A percentile compares a stretch with the other conserved stretches of the same genome.
phyloP scores from a whole-genome alignment of 106 monocot genomes.

The Dendrobium chrysotoxum region DNA sequence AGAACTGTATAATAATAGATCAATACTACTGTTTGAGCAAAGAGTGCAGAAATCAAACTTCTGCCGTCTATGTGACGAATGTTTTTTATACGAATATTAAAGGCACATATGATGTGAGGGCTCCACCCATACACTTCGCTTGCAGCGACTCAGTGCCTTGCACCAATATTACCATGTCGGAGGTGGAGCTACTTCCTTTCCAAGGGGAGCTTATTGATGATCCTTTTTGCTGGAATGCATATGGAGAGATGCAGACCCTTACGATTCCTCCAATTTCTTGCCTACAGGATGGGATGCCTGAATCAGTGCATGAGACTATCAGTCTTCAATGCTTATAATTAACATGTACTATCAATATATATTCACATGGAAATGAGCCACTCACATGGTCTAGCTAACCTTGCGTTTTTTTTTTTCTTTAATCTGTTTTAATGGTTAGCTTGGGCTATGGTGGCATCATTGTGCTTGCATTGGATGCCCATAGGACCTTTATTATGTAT shows the following conservation, averaged over 20 bases:
- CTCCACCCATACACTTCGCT: constrained; percentile 85
- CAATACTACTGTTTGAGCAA: constrained; percentile 93
- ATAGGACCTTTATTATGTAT: too few species aligned
- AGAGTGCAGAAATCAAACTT: constrained; percentile 67
- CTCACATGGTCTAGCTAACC: too few species aligned
- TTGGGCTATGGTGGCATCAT: too few species aligned
- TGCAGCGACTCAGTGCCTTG: constrained; percentile 91
- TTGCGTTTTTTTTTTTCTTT: too few species aligned
- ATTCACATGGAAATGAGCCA: too few species aligned
- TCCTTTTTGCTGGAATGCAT: constrained; percentile 97
- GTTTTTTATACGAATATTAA: constrained; percentile 64
- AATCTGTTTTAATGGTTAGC: too few species aligned
- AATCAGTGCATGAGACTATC: constrained; percentile 35
- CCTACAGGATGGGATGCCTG: constrained; percentile 62
- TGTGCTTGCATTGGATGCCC: too few species aligned
- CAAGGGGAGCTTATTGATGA: constrained; percentile 84
- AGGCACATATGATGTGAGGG: constrained; percentile 81
- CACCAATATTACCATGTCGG: constrained; percentile 93
- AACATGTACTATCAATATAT: not conserved
- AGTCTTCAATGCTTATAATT: constrained; percentile 28
- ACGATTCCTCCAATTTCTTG: constrained; percentile 84
- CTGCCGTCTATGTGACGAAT: constrained; percentile 73
- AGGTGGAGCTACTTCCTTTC: constrained; percentile 76
- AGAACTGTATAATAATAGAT: constrained; percentile 95
- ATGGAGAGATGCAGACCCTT: constrained; percentile 50